Base-by-base conservation (phyloP, 441 rosid genomes). In the Eruca vesicaria region DNA sequence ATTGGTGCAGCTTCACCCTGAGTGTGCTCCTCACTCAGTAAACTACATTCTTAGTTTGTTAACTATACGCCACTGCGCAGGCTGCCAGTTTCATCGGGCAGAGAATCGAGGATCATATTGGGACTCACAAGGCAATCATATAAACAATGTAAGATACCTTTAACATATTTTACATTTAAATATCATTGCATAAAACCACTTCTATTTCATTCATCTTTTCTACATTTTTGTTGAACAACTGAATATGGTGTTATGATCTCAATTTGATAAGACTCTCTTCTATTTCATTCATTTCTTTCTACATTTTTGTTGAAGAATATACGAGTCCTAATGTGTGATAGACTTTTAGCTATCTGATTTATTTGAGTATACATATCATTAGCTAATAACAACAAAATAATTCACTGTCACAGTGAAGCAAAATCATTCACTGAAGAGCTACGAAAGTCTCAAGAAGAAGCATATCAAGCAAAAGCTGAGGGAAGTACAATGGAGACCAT, bases 21-120 rank as follows among this genome's bases (percentile, higher is more conserved):
- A 91, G 67, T 90, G 96, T 64, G 95, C 99, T 63, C 99, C 99
- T 18, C 86, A 79, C 76, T 96, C 98, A 14, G 95, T 90, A 66
- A 78, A 83, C 79, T 91, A 91, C 84, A 79, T 96, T 70, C 97
- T 93, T n/a, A 91, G 86, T 86, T 71, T 91, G 87, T 71, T 93
- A 78, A 33, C 83, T 9, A 72, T 84, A 75, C 91, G 82, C 78
- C 97, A 90, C 79, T 96, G 98, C 78, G 89, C 93, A 18, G 98
- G 98, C 82, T 96, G 99, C 82, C 88, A 88, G 78, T 89, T 93
- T 77, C 80, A 87, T 79, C 94, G 98, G n/a, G 97, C 96, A 1
- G 98, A 96, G 81, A 71, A 82, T 69, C 87, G 96, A 4, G 96
- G 96, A 41, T 76, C 79, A 35, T 84, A 69, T 31, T 96, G 99